Base-by-base conservation (phyloP, 768 basidiomycete species). In the Phaffia tasmanica region DNA sequence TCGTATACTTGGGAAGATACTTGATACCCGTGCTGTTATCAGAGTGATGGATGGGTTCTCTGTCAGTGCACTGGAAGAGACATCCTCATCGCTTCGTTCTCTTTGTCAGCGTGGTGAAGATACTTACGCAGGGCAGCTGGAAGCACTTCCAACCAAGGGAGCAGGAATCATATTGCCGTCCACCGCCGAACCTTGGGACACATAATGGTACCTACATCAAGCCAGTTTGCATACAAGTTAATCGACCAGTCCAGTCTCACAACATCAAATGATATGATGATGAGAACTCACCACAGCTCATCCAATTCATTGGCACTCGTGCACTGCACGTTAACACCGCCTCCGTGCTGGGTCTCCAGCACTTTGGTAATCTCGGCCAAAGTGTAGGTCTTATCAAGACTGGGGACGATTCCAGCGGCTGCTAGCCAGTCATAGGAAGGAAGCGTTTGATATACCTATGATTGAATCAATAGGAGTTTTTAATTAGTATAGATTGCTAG, bases 361-460 rank as follows among this genome's bases (percentile, higher is more conserved):
- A 67, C 70, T 18, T 51, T 54, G 21, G 63, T n/a, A 57, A 74
- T 73, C 46, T 70, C 48, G 21, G 49, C 70, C 6, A 86, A 79
- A 0, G 82, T 82, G 74, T 83, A 84, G 0, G 86, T 86, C 70
- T 76, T 73, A 68, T 75, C 78, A 2, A 78, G 76, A n/a, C 81
- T 81, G 16, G 89, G 89, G 3, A 81, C 82, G 71, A 91, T 90
- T 29, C 87, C 87, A n/a, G 81, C 84, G 25, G 81, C 77, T 18
- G 79, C 76, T 50, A 91, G 83, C 83, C 83, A 88, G 19, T 81
- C 79, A 74, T 83, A 88, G 2, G 89, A 89, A 0, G 87, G 86
- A 29, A 89, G 82, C 11, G 80, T 79, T 82, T 82, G 70, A 69
- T 70, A 65, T 48, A 42, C 35, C 35, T 42, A 42, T 49, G 11